Conservation (phyloP, 2,329 filamentous ascomycete genomes). For the Cladophialophora bantiana region DNA sequence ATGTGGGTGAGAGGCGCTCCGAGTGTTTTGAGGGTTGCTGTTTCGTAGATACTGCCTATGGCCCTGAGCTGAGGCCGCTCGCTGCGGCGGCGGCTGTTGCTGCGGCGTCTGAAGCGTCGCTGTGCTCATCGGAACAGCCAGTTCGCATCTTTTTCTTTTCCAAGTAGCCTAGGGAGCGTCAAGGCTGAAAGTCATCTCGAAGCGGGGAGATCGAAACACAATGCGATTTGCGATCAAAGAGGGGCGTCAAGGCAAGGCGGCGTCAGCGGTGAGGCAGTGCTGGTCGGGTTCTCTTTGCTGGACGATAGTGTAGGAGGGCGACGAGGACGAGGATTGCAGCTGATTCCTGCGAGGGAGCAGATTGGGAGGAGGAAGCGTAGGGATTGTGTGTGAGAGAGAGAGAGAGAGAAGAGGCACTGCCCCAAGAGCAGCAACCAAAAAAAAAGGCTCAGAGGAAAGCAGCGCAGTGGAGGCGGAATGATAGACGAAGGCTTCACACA, state of each 20-base stretch:
- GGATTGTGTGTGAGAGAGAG: neutral
- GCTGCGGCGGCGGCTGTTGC: constrained; percentile 38
- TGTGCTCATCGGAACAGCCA: constrained; percentile 41
- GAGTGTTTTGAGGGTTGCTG: constrained; percentile 34
- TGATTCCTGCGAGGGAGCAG: neutral
- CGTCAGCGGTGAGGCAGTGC: constrained; percentile 16
- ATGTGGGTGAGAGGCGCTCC: constrained; percentile 40
- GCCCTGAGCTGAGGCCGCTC: constrained; percentile 40
- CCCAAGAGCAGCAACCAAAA: constrained; percentile 9
- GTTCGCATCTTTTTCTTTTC: constrained; percentile 33
- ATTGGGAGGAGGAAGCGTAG: neutral
- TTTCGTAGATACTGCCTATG: constrained; percentile 39
- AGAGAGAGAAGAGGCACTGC: constrained; percentile 8
- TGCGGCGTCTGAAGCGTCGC: constrained; percentile 41
- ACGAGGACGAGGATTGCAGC: neutral
- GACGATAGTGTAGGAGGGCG: neutral
- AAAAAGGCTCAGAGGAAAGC: neutral
- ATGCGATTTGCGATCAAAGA: constrained; percentile 20
- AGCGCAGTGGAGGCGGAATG: neutral
- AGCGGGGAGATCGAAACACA: constrained; percentile 18
- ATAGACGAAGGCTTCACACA: constrained; percentile 9
- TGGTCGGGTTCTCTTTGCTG: constrained; percentile 2
- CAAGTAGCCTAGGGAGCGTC: constrained; percentile 38
- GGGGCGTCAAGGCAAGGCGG: constrained; percentile 10
- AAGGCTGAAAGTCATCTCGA: constrained; percentile 41